Percentiles rank a stretch among this genome's conserved stretches.
Conservation (phyloP, 306 rosid genomes). For the Astragalus membranaceus region DNA sequence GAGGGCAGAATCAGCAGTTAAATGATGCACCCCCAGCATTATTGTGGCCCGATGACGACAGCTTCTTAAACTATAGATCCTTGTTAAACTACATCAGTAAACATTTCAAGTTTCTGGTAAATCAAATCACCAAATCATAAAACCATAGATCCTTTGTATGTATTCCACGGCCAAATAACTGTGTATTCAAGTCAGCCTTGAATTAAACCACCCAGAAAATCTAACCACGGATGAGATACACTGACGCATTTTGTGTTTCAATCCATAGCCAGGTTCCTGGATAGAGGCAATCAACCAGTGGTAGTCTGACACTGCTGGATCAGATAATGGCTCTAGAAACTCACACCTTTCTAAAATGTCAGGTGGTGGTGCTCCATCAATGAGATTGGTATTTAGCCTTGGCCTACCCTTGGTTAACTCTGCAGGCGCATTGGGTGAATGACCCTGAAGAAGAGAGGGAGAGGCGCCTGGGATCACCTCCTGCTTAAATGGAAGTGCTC, state of each 20-base stretch:
- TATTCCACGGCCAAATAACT: background rate
- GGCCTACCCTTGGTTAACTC: conserved; percentile 68
- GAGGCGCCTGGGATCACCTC: conserved; percentile 88
- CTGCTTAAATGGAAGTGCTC: conserved; percentile 81
- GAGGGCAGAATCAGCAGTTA: background rate
- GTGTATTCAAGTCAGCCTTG: conserved; percentile 19
- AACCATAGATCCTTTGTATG: background rate
- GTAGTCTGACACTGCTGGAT: conserved; percentile 52
- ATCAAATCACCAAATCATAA: background rate
- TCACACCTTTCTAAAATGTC: conserved; percentile 66
- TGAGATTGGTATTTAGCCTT: conserved; percentile 66
- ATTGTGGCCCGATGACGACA: background rate
- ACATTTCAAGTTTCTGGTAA: background rate
- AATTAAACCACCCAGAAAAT: conserved; percentile 28
- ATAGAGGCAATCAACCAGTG: conserved; percentile 50
- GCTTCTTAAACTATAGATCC: background rate
- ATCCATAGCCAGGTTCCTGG: conserved; percentile 37
- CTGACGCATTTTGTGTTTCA: conserved; percentile 27
- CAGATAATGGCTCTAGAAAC: conserved; percentile 72
- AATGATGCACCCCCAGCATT: background rate
- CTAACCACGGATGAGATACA: conserved; percentile 30
- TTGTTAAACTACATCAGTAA: background rate
- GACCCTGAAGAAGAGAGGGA: conserved; percentile 50
- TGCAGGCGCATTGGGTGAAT: conserved; percentile 24
- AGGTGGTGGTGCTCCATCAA: conserved; percentile 68